Evolutionary conservation across 495 filamentous ascomycete genomes (phyloP).

Genomic region (Penicilliopsis zonata): DNA sequence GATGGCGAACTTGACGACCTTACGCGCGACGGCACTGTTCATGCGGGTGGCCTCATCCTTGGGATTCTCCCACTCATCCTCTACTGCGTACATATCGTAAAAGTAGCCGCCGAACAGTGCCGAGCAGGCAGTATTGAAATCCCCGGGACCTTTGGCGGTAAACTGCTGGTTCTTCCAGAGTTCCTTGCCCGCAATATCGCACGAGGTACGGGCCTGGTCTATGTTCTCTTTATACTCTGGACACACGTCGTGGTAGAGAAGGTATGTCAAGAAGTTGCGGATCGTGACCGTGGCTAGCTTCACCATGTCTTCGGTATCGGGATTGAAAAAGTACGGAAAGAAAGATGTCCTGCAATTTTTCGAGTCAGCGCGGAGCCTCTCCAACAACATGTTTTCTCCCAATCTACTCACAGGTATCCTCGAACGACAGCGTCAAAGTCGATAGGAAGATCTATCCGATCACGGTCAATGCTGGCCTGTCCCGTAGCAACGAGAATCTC

Average conservation of each 20-base stretch:
- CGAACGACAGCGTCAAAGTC: slow-evolving; percentile 69
- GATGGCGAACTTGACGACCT: slow-evolving; percentile 32
- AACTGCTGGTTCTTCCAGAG: slow-evolving; percentile 42
- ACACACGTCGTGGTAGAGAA: slow-evolving; percentile 73
- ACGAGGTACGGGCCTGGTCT: slow-evolving; percentile 50
- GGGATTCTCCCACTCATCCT: slow-evolving; percentile 11
- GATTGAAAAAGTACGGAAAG: slow-evolving; percentile 30
- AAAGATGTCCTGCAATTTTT: slow-evolving; percentile 33
- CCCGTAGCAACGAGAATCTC: slow-evolving; percentile 42
- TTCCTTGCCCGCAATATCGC: slow-evolving; percentile 56
- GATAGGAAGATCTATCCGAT: slow-evolving; percentile 47
- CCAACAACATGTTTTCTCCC: too few relatives aligned
- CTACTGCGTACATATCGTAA: slow-evolving; percentile 17
- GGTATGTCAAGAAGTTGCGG: slow-evolving; percentile 80
- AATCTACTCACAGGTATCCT: slow-evolving; percentile 64
- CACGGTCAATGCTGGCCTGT: slow-evolving; percentile 13
- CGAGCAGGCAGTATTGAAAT: slow-evolving; percentile 60
- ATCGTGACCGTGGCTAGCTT: slow-evolving; percentile 47
- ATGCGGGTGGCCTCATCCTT: slow-evolving; percentile 15
- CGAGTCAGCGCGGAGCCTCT: too few relatives aligned
- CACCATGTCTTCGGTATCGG: slow-evolving; percentile 34
- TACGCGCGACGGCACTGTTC: slow-evolving; percentile 24
- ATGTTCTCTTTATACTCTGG: slow-evolving; percentile 64
- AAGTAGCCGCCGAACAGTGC: slow-evolving; percentile 44
- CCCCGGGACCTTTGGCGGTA: slow-evolving; percentile 45